Evolutionary conservation across 2,329 filamentous ascomycete species (phyloP).

Genomic region (Mariannaea sp.): DNA sequence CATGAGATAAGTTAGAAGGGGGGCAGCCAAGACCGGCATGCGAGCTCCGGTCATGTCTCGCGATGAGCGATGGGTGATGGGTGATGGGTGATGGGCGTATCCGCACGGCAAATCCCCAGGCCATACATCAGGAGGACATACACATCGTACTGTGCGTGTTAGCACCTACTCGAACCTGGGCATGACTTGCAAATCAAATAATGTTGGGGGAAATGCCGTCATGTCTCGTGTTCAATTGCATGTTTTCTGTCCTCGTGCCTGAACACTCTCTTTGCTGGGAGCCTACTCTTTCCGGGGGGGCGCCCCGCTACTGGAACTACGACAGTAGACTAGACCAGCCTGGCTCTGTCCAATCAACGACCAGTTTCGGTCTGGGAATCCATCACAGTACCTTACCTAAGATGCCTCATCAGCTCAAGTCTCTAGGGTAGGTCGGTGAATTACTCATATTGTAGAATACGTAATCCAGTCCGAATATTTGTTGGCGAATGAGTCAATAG

Average conservation of each 20-base stretch:
- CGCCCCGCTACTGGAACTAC: background rate
- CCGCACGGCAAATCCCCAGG: background rate
- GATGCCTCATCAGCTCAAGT: no score
- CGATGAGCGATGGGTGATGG: no score
- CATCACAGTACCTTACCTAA: no score
- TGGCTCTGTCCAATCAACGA: background rate
- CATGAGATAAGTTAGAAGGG: no score
- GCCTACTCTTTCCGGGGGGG: no score
- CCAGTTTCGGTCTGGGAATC: no score
- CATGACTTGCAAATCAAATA: conserved; percentile 3
- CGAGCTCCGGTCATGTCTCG: conserved; percentile 10
- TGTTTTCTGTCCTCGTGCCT: conserved; percentile 20
- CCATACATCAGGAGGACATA: background rate
- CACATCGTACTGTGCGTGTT: no score
- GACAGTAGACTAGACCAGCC: background rate
- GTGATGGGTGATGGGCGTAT: no score
- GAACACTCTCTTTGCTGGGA: conserved; percentile 2
- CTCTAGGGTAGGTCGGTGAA: no score
- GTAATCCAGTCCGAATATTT: no score
- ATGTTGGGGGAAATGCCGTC: conserved; percentile 16
- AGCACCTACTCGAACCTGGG: background rate
- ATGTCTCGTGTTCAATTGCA: conserved; percentile 24
- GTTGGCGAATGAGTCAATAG: no score
- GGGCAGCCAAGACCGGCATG: conserved; percentile 29
- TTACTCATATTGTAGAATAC: no score